These are phyloP conservation scores for Ampelomyces quisqualis DNA, from an alignment of 2,329 filamentous ascomycete genomes.

Conservation along the genomic window DNA sequence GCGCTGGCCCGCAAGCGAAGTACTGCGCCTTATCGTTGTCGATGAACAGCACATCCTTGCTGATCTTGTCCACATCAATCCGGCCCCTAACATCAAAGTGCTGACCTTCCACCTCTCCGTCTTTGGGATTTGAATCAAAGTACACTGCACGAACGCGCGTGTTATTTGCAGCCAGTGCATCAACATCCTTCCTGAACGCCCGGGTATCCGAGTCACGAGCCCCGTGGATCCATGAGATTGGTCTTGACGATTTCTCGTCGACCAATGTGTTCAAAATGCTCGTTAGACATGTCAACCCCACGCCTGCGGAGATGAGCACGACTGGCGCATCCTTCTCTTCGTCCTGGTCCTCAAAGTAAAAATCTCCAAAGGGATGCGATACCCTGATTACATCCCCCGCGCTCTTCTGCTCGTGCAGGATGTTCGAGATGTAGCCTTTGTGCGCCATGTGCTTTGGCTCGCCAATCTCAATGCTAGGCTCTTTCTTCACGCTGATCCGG, in stretches of 20 bases:
- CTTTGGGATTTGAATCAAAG: conserved; percentile 58
- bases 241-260: conserved; percentile 40
- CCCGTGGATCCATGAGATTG: conserved; percentile 65
- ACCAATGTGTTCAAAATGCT: conserved; percentile 62
- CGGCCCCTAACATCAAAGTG: conserved; percentile 63
- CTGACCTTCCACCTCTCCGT: conserved; percentile 50
- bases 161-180: conserved; percentile 47
- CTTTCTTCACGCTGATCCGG: conserved; percentile 70
- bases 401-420: conserved; percentile 63
- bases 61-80: conserved; percentile 59
- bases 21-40: conserved; percentile 61
- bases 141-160: conserved; percentile 55
- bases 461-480: conserved; percentile 54
- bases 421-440: conserved; percentile 68
- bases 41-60: conserved; percentile 58
- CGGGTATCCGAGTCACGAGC: conserved; percentile 54
- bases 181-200: conserved; percentile 58
- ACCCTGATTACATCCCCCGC: conserved; percentile 65
- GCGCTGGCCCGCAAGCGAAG: conserved; percentile 69
- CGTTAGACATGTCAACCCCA: conserved; percentile 67
- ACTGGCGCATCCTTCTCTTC: conserved; percentile 52
- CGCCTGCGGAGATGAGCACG: conserved; percentile 67
- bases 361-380: conserved; percentile 64
- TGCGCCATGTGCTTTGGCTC: conserved; percentile 53
- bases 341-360: conserved; percentile 58